Conservation (phyloP, 2,329 filamentous ascomycete species). For the Lasiodiplodia gonubiensis region DNA sequence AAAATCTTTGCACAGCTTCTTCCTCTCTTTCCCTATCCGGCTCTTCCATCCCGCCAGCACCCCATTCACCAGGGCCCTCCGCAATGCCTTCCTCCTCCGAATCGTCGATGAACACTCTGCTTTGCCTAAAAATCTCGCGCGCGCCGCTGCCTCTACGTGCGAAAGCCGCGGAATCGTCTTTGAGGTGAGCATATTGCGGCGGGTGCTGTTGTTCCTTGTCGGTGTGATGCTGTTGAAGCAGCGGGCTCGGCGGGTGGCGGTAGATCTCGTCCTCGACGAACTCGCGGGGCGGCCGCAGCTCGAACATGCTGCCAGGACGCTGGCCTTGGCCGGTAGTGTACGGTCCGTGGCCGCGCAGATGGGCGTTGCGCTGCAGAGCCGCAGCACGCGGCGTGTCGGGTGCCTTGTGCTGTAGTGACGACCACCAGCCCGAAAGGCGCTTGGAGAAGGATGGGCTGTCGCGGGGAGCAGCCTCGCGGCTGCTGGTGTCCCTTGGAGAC, state of each 20-base stretch:
- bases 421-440: slow-evolving; percentile 45
- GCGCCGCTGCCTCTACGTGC: slow-evolving; percentile 9
- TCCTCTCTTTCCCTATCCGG: slow-evolving; percentile 15
- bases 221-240: no score
- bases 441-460: slow-evolving; percentile 24
- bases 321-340: slow-evolving; percentile 36
- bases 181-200: slow-evolving; percentile 40
- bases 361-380: slow-evolving; percentile 25
- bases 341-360: slow-evolving; percentile 25
- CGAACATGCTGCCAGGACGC: slow-evolving; percentile 45
- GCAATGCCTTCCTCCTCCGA: slow-evolving; percentile 10
- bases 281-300: slow-evolving; percentile 41
- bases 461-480: neutral
- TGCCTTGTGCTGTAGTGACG: slow-evolving; percentile 37
- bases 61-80: neutral
- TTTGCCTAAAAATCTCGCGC: slow-evolving; percentile 53
- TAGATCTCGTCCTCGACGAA: slow-evolving; percentile 32
- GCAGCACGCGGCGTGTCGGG: slow-evolving; percentile 14
- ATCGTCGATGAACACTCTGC: slow-evolving; percentile 55
- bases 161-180: neutral
- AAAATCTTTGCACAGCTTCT: slow-evolving; percentile 12
- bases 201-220: no score
- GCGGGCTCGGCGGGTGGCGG: slow-evolving; percentile 33
- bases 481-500: neutral
- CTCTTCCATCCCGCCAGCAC: neutral